Evolutionary conservation across 192 early-diverging fungal genomes (phyloP).

Genomic region (Helicostylum pulchrum): DNA sequence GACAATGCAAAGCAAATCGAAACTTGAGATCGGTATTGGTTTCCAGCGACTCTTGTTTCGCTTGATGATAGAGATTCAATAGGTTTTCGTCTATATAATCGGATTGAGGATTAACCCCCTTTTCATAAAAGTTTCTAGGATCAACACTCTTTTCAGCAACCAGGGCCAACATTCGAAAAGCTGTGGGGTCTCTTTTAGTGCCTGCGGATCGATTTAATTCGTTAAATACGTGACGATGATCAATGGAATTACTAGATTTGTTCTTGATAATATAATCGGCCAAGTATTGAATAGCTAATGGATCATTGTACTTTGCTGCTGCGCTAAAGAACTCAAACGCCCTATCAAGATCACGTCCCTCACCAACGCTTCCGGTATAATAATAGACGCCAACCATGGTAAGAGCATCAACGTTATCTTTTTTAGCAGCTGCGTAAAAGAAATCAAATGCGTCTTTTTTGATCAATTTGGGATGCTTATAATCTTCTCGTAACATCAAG

Average conservation of each 20-base stretch:
- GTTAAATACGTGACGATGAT: not conserved
- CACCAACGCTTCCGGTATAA: not conserved
- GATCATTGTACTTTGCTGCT: not conserved
- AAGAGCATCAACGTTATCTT: not conserved
- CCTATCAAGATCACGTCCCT: not conserved
- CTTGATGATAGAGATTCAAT: not conserved
- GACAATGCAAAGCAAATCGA: not conserved
- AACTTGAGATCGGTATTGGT: not conserved
- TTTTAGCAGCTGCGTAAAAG: not conserved
- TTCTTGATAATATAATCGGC: not conserved
- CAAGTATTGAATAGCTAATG: not conserved
- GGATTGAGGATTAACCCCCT: not conserved
- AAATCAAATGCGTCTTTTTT: not conserved
- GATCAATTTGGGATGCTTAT: not conserved
- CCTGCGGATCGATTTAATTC: not conserved
- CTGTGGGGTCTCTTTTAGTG: not conserved
- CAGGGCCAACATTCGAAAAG: not conserved
- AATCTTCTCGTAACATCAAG: not conserved
- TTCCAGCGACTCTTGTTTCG: not conserved
- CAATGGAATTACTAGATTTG: not conserved
- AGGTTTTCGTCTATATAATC: not conserved
- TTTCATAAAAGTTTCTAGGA: not conserved
- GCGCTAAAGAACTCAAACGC: constrained; percentile 1
- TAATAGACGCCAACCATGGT: not conserved
- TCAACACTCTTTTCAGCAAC: not conserved